A percentile compares a stretch with the other conserved stretches of the same genome.
Conservation (phyloP, 495 filamentous ascomycete species). For the Penicillium paradoxum region DNA sequence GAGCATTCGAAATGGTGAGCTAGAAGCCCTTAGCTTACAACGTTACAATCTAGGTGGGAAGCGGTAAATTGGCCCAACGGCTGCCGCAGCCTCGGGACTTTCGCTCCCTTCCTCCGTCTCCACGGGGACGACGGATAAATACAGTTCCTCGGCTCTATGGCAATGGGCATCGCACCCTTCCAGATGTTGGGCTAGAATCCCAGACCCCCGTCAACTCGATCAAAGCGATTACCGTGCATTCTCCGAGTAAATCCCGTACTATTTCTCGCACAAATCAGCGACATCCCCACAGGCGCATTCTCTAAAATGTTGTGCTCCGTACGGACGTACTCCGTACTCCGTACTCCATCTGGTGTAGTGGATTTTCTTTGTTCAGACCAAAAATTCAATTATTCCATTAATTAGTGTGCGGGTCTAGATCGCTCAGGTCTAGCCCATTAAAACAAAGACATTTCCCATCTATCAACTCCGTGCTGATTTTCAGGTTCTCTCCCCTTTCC, state of each 20-base stretch:
- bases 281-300: not conserved
- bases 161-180: not conserved
- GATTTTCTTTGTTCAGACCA: not conserved
- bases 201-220: not conserved
- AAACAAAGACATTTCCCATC: constrained; percentile 7
- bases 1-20: not conserved
- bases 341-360: not conserved
- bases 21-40: not conserved
- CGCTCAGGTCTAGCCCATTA: constrained; percentile 1
- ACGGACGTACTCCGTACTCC: too few relatives aligned
- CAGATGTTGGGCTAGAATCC: not conserved
- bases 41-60: not conserved
- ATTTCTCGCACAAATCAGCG: constrained; percentile 14
- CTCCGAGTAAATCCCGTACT: not conserved
- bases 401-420: not conserved
- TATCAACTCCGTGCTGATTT: not conserved
- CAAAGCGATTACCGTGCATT: not conserved
- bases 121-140: constrained; percentile 1
- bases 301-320: not conserved
- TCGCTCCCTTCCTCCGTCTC: not conserved
- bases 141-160: constrained; percentile 4
- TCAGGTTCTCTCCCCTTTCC: not conserved
- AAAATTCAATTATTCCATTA: not conserved
- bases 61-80: not conserved
- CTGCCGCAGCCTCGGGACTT: constrained; percentile 1